A percentile compares a stretch with the other conserved stretches of the same genome.
Conservation (phyloP, 2,329 filamentous ascomycete genomes). For the Hypoxylon sp. region DNA sequence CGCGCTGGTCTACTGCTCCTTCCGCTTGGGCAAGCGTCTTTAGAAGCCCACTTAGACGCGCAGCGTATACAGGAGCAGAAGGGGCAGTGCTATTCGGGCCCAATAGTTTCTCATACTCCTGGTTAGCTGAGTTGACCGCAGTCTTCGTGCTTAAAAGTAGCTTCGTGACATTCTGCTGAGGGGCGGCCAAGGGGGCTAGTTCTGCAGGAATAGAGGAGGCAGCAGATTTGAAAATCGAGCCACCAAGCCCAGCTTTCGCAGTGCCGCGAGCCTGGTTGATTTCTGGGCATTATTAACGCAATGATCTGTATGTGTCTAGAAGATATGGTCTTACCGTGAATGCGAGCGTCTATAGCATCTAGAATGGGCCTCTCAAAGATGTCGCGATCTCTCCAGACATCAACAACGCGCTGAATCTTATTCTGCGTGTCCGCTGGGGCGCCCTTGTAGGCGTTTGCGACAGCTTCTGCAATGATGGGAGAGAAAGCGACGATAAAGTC, state of each 20-base stretch:
- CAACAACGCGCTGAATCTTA: constrained; percentile 89
- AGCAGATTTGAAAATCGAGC: constrained; percentile 76
- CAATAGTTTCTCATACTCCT: constrained; percentile 87
- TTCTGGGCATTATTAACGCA: constrained; percentile 60
- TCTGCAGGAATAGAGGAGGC: constrained; percentile 78
- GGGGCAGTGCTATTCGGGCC: constrained; percentile 78
- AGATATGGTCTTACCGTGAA: constrained; percentile 76
- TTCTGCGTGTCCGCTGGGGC: constrained; percentile 87
- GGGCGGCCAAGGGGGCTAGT: constrained; percentile 79
- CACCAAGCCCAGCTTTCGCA: constrained; percentile 66
- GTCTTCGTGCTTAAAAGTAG: constrained; percentile 77
- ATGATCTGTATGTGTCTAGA: constrained; percentile 33
- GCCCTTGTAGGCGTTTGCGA: constrained; percentile 90
- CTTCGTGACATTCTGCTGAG: constrained; percentile 82
- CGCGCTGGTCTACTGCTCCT: constrained; percentile 87
- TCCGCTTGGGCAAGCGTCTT: constrained; percentile 91
- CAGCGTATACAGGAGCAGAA: constrained; percentile 90
- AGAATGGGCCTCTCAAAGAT: constrained; percentile 90
- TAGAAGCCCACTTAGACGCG: constrained; percentile 88
- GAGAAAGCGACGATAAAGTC: constrained; percentile 95
- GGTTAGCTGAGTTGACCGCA: constrained; percentile 77
- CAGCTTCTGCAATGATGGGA: constrained; percentile 92
- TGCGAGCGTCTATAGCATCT: constrained; percentile 81
- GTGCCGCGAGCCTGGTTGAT: constrained; percentile 72
- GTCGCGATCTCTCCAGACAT: constrained; percentile 89